phyloP scores from a whole-genome alignment of 1,139 yeast genomes.

The Dujonia santamariae region DNA sequence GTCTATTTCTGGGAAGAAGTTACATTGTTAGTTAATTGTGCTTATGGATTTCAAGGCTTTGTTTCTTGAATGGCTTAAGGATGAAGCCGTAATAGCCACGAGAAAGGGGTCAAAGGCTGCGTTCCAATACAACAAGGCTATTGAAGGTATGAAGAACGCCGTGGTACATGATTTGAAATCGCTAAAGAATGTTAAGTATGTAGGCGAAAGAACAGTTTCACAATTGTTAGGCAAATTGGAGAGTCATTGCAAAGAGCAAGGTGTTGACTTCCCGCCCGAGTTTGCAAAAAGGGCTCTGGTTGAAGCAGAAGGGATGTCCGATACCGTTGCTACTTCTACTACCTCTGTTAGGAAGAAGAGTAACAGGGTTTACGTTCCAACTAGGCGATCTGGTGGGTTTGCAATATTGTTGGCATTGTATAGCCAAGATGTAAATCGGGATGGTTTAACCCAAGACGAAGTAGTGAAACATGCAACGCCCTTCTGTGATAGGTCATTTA shows the following conservation, averaged over 20 bases:
- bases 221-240: constrained; percentile 39
- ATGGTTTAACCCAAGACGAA: constrained; percentile 61
- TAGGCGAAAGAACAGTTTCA: constrained; percentile 63
- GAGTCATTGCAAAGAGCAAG: constrained; percentile 45
- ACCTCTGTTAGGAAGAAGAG: constrained; percentile 16
- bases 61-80: constrained; percentile 52
- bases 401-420: constrained; percentile 71
- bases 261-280: constrained; percentile 35
- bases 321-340: not conserved
- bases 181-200: constrained; percentile 46
- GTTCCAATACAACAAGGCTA: constrained; percentile 46
- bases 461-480: constrained; percentile 55
- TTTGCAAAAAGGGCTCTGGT: constrained; percentile 17
- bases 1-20: no score
- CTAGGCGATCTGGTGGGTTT: constrained; percentile 79
- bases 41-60: constrained; percentile 33
- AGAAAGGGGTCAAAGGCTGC: constrained; percentile 41
- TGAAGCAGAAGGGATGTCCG: not conserved
- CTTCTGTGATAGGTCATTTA: constrained; percentile 65
- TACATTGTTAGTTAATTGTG: not conserved
- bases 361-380: constrained; percentile 63
- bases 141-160: constrained; percentile 39
- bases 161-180: constrained; percentile 49
- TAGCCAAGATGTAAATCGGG: constrained; percentile 44
- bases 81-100: constrained; percentile 41